phyloP scores from a whole-genome alignment of 2,329 filamentous ascomycete genomes.

The Bipolaris victoriae region DNA sequence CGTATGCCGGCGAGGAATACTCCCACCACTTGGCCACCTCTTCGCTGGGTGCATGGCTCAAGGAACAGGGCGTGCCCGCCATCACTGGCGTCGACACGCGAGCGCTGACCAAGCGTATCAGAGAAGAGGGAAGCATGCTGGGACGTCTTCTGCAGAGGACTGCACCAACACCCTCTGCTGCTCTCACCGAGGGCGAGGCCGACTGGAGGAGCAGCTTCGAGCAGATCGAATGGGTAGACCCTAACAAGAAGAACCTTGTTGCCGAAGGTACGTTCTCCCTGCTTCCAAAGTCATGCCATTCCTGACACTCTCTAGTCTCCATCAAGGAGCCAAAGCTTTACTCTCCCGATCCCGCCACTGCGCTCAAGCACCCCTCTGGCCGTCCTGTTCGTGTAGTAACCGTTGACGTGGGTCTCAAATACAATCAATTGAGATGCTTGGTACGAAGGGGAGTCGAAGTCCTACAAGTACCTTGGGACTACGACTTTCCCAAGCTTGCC shows the following conservation, averaged over 20 bases:
- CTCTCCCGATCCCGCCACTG: slow-evolving; percentile 71
- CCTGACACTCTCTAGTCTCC: slow-evolving; percentile 70
- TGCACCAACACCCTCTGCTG: slow-evolving; percentile 36
- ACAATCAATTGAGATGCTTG: slow-evolving; percentile 95
- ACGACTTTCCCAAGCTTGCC: slow-evolving; percentile 79
- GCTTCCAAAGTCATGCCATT: slow-evolving; percentile 9
- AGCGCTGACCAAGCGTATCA: slow-evolving; percentile 90
- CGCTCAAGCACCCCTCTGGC: slow-evolving; percentile 86
- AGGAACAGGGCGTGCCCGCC: slow-evolving; percentile 91
- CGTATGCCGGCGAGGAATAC: slow-evolving; percentile 92
- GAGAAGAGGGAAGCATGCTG: slow-evolving; percentile 94
- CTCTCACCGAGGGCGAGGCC: slow-evolving; percentile 38
- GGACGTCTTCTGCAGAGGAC: slow-evolving; percentile 84
- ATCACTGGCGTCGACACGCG: slow-evolving; percentile 96
- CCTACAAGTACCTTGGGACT: slow-evolving; percentile 93
- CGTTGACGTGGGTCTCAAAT: slow-evolving; percentile 97
- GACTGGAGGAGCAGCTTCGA: slow-evolving; percentile 70
- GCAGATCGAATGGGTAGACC: slow-evolving; percentile 84
- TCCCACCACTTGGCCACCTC: slow-evolving; percentile 92
- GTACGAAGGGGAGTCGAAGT: slow-evolving; percentile 91
- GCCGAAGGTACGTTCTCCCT: slow-evolving; percentile 72
- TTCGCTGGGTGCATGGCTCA: slow-evolving; percentile 92
- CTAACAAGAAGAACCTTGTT: slow-evolving; percentile 91
- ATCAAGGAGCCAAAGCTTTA: slow-evolving; percentile 86
- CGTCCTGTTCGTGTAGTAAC: slow-evolving; percentile 86